phyloP scores from a whole-genome alignment of 345 rosid species.

The Salix brachista region DNA sequence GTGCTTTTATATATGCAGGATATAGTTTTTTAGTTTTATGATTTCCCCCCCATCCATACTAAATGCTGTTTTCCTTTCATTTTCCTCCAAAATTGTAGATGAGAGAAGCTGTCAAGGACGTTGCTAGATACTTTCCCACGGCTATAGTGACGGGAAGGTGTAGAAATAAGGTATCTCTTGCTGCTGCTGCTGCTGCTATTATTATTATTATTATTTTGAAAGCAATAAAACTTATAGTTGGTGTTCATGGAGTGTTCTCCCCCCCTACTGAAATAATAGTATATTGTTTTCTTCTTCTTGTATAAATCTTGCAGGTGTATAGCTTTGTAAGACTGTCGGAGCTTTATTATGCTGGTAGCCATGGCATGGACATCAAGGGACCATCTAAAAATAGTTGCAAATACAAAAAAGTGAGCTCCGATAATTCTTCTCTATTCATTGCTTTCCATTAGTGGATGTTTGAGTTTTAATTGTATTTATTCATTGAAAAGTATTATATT shows the following conservation, averaged over 20 bases:
- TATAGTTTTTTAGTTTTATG: not conserved
- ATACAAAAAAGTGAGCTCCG: slow-evolving; percentile 43
- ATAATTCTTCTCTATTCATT: not conserved
- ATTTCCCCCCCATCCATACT: no score
- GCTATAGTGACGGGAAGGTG: slow-evolving; percentile 95
- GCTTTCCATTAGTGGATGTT: not conserved
- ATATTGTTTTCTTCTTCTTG: not conserved
- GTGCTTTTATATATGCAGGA: not conserved
- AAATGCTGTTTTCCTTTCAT: not conserved
- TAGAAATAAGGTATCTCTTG: slow-evolving; percentile 74
- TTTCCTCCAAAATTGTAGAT: slow-evolving; percentile 39
- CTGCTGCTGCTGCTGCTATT: not conserved
- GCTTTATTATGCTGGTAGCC: slow-evolving; percentile 98
- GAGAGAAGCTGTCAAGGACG: slow-evolving; percentile 70
- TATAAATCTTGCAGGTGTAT: slow-evolving; percentile 47
- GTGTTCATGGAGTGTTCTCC: not conserved
- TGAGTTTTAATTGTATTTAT: not conserved
- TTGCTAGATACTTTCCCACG: slow-evolving; percentile 69
- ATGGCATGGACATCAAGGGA: slow-evolving; percentile 99
- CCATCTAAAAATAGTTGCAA: slow-evolving; percentile 54
- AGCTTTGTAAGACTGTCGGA: slow-evolving; percentile 76
- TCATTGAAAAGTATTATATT: not conserved
- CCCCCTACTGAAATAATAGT: not conserved
- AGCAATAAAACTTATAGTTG: not conserved
- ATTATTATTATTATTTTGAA: not conserved